Evolutionary conservation across 345 rosid species (phyloP).

Genomic region (Rhodomyrtus tomentosa): DNA sequence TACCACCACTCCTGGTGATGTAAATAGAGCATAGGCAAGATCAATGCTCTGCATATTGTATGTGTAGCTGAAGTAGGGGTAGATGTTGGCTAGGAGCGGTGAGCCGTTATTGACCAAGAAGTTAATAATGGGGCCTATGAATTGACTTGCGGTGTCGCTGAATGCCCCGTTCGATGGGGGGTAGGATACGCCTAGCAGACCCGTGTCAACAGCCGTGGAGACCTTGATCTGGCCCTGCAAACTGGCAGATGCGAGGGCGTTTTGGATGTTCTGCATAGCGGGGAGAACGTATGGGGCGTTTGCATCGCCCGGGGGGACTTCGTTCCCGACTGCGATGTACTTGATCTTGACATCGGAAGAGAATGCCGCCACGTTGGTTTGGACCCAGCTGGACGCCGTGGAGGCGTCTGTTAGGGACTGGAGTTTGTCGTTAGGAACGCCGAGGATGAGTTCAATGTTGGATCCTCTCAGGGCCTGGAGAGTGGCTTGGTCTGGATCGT

Average conservation of each 20-base stretch:
- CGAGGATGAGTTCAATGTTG: slow-evolving; percentile 21
- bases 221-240: slow-evolving; percentile 18
- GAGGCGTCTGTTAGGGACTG: slow-evolving; percentile 12
- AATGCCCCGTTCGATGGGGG: slow-evolving; percentile 23
- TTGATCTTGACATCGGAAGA: slow-evolving; percentile 21
- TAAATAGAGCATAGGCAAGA: slow-evolving; percentile 14
- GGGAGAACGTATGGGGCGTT: slow-evolving; percentile 5
- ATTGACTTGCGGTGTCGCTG: background rate
- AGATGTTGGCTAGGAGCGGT: slow-evolving; percentile 20
- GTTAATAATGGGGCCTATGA: slow-evolving; percentile 11
- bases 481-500: slow-evolving; percentile 19
- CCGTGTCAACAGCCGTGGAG: slow-evolving; percentile 18
- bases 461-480: slow-evolving; percentile 33
- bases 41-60: background rate
- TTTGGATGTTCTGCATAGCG: slow-evolving; percentile 15
- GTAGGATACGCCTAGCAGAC: background rate
- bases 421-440: slow-evolving; percentile 17
- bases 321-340: slow-evolving; percentile 47
- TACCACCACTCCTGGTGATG: background rate
- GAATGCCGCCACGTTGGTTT: slow-evolving; percentile 10
- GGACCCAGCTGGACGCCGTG: slow-evolving; percentile 21
- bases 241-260: slow-evolving; percentile 5
- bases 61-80: slow-evolving; percentile 16
- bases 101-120: slow-evolving; percentile 10
- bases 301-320: slow-evolving; percentile 15